Conservation (phyloP, 305 asterid species). For the Fraxinus platypoda region DNA sequence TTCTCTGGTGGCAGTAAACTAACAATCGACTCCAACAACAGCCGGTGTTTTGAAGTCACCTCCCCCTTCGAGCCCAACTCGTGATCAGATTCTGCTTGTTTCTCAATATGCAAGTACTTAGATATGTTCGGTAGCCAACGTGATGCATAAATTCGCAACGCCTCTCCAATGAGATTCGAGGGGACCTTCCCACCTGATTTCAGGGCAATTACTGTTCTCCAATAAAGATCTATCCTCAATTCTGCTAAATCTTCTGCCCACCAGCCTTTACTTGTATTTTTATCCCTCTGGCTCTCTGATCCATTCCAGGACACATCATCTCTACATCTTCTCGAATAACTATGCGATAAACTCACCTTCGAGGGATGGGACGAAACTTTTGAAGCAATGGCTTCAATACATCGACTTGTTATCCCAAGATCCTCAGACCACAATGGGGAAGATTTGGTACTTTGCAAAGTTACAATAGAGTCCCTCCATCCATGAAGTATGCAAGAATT, state of each 20-base stretch:
- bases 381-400: constrained; percentile 64
- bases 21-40: constrained; percentile 70
- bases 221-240: constrained; percentile 68
- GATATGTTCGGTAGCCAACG: constrained; percentile 67
- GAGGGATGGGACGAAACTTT: constrained; percentile 52
- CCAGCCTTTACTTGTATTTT: constrained; percentile 49
- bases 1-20: constrained; percentile 71
- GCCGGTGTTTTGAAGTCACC: constrained; percentile 45
- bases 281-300: constrained; percentile 44
- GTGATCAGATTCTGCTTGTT: constrained; percentile 19
- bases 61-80: constrained; percentile 38
- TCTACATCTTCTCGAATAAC: constrained; percentile 57
- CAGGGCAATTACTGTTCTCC: constrained; percentile 74
- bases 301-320: constrained; percentile 60
- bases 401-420: constrained; percentile 55
- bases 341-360: constrained; percentile 57
- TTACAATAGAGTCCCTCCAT: constrained; percentile 70
- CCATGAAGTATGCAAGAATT: constrained; percentile 76
- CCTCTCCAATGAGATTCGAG: constrained; percentile 62
- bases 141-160: constrained; percentile 66
- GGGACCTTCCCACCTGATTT: constrained; percentile 70
- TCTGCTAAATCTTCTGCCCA: constrained; percentile 91
- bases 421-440: constrained; percentile 65
- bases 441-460: constrained; percentile 63
- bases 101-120: constrained; percentile 32